Evolutionary conservation across 164 flowering plant genomes (phyloP).

Genomic region (Liquidambar formosana): DNA sequence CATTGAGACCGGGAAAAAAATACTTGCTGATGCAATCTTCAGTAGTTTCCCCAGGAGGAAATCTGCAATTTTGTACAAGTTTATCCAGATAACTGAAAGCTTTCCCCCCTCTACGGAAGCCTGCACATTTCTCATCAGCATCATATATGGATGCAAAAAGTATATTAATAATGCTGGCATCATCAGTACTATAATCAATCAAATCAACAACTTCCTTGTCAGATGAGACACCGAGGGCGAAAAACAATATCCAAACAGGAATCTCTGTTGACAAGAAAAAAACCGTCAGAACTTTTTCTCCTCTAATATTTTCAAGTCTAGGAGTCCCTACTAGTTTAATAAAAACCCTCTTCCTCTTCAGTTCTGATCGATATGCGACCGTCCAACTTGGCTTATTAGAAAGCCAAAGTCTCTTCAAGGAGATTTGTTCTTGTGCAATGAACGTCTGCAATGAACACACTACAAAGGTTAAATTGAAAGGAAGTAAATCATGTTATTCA

Average conservation of each 20-base stretch:
- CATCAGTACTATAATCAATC: constrained; percentile 52
- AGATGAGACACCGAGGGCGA: constrained; percentile 75
- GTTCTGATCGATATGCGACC: constrained; percentile 46
- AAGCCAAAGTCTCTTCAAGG: constrained; percentile 74
- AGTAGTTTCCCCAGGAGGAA: constrained; percentile 62
- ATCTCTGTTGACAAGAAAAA: constrained; percentile 47
- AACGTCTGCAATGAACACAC: constrained; percentile 54
- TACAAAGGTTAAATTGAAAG: background rate
- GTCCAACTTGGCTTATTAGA: constrained; percentile 56
- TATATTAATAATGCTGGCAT: constrained; percentile 50
- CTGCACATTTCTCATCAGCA: constrained; percentile 59
- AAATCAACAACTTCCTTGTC: constrained; percentile 74
- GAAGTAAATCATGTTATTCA: background rate
- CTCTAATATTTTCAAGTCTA: constrained; percentile 37
- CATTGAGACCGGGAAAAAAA: constrained; percentile 58
- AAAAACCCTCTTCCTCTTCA: constrained; percentile 54
- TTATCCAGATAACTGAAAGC: constrained; percentile 43
- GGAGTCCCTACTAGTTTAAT: constrained; percentile 47
- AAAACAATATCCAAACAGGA: constrained; percentile 84
- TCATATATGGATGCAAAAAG: constrained; percentile 70
- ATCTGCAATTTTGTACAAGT: constrained; percentile 34
- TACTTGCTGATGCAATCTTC: constrained; percentile 49
- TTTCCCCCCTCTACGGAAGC: constrained; percentile 48
- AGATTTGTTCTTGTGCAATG: constrained; percentile 86
- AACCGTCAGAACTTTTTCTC: constrained; percentile 52